Percentiles rank a stretch among this genome's conserved stretches.
Evolutionary conservation across 441 rosid species (phyloP).

Genomic region (Theobroma grandiflorum): DNA sequence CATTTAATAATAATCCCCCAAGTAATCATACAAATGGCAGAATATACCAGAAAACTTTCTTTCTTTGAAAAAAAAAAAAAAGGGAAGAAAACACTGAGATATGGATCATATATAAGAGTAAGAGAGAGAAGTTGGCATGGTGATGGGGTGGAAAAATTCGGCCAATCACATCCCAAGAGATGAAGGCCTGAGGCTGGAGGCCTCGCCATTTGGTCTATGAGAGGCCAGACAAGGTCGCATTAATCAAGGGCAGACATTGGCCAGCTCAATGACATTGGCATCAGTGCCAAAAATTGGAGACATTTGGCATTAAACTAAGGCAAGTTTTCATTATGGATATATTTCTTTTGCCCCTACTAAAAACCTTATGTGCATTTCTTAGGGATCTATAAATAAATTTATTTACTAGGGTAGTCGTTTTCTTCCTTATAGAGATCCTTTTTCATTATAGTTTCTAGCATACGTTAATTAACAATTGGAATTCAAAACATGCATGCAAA

Average conservation of each 20-base stretch:
- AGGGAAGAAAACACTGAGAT: not conserved
- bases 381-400: conserved; percentile 14
- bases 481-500: conserved; percentile 19
- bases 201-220: conserved; percentile 27
- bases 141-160: not conserved
- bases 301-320: conserved; percentile 30
- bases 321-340: conserved; percentile 6
- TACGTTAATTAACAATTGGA: not conserved
- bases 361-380: not conserved
- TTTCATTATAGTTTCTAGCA: not conserved
- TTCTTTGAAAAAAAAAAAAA: not conserved
- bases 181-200: not conserved
- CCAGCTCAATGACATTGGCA: conserved; percentile 51
- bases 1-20: not conserved
- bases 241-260: conserved; percentile 46
- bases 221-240: conserved; percentile 43
- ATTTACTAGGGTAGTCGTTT: not conserved
- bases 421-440: no score
- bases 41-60: not conserved
- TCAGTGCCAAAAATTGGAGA: conserved; percentile 28
- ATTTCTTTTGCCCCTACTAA: not conserved
- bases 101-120: not conserved
- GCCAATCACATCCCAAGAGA: conserved; percentile 30
- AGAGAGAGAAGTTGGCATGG: not conserved
- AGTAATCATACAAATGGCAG: not conserved